These are phyloP conservation scores for Xylaria longipes DNA, from an alignment of 495 filamentous ascomycete genomes.

Conservation along the genomic window DNA sequence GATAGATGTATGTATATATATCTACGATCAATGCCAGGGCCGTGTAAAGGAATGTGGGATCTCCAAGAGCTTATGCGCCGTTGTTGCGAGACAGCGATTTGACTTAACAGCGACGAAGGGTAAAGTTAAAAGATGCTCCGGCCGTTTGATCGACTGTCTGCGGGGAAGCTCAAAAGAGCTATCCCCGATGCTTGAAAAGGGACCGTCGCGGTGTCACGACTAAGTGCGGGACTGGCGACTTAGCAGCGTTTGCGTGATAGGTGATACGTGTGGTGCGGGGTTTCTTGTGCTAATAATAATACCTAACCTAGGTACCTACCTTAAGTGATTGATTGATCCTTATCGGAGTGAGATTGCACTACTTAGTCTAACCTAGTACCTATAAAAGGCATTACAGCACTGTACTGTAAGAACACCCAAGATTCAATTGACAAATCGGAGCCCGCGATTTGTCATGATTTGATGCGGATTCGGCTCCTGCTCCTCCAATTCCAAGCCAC, in stretches of 20 bases:
- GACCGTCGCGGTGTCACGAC: background rate
- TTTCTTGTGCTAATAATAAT: conserved; percentile 15
- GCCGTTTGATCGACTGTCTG: conserved; percentile 1
- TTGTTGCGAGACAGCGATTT: conserved; percentile 5
- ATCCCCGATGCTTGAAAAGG: conserved; percentile 16
- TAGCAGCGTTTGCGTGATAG: background rate
- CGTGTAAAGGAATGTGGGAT: background rate
- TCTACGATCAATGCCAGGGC: background rate
- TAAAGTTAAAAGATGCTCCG: background rate
- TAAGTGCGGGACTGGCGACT: background rate
- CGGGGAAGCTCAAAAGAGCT: conserved; percentile 28
- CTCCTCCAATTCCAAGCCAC: background rate
- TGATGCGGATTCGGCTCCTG: background rate
- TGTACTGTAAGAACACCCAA: background rate
- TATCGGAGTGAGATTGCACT: conserved; percentile 7
- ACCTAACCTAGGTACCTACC: too few relatives aligned
- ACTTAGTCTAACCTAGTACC: background rate
- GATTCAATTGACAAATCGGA: conserved; percentile 17
- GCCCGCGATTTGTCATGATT: background rate
- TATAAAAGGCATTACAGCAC: background rate
- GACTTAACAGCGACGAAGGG: background rate
- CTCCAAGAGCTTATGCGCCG: background rate
- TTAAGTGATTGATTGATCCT: too few relatives aligned
- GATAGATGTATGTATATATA: background rate
- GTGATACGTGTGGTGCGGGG: background rate